Conservation (phyloP, 2,329 filamentous ascomycete species). For the Bertia moriformis region DNA sequence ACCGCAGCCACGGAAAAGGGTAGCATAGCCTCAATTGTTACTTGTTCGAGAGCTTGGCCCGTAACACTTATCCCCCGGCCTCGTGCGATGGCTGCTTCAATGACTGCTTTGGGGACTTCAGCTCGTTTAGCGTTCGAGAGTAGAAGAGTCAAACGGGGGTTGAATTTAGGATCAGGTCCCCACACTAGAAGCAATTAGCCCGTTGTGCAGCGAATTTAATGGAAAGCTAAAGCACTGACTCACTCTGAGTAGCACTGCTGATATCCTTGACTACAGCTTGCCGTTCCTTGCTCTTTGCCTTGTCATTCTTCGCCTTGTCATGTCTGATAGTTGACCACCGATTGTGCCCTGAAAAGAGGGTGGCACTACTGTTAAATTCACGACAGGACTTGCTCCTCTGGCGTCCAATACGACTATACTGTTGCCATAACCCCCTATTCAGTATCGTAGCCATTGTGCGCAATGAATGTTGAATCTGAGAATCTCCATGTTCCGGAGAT, state of each 20-base stretch:
- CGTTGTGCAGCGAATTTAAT: not conserved
- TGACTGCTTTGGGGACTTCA: constrained; percentile 41
- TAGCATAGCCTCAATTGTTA: constrained; percentile 44
- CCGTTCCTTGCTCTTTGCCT: not conserved
- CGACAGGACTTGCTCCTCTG: not conserved
- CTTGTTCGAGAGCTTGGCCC: constrained; percentile 38
- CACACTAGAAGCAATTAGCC: constrained; percentile 24
- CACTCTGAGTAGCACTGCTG: constrained; percentile 21
- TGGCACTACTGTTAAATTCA: not conserved
- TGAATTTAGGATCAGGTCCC: constrained; percentile 40
- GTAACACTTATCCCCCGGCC: constrained; percentile 43
- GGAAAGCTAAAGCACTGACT: constrained; percentile 18
- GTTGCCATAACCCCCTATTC: not conserved
- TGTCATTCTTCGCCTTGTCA: constrained; percentile 48
- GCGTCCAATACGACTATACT: not conserved
- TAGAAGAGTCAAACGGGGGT: constrained; percentile 40
- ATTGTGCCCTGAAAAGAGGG: constrained; percentile 33
- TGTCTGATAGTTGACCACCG: constrained; percentile 54
- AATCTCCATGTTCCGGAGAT: no score
- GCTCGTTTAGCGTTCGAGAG: constrained; percentile 43
- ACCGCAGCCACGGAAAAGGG: constrained; percentile 39
- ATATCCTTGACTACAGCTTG: constrained; percentile 26
- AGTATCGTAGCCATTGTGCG: not conserved
- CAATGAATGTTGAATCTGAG: no score
- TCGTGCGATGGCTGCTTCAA: constrained; percentile 46